These are phyloP conservation scores for Trichaptum fuscoviolaceum DNA, from an alignment of 768 basidiomycete species.

Conservation along the genomic window DNA sequence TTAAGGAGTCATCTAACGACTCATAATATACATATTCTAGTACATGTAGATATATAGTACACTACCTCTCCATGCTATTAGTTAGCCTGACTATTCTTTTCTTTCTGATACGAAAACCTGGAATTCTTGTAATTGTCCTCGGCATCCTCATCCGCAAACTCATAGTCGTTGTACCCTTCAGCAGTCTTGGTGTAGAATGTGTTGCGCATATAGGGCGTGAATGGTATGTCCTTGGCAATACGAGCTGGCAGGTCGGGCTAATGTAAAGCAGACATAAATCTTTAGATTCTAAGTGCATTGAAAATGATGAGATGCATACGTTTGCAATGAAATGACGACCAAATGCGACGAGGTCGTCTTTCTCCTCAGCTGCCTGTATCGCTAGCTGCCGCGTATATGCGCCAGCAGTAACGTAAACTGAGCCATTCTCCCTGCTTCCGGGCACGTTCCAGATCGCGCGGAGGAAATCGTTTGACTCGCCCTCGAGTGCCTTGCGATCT, in stretches of 20 bases:
- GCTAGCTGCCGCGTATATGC: conserved; percentile 17
- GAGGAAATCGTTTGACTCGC: conserved; percentile 8
- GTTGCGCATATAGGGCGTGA: not conserved
- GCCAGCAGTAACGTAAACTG: conserved; percentile 11
- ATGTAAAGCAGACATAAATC: no score
- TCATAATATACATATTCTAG: no score
- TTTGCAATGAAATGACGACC: conserved; percentile 22
- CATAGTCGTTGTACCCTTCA: conserved; percentile 1
- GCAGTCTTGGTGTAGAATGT: conserved; percentile 4
- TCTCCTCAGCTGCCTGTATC: conserved; percentile 13
- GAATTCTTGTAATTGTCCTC: no score
- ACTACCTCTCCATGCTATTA: no score
- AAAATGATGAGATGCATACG: conserved; percentile 17
- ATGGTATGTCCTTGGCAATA: conserved; percentile 1
- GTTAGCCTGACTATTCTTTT: no score
- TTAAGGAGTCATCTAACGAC: no score
- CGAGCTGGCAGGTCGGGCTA: not conserved
- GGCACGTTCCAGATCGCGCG: conserved; percentile 3
- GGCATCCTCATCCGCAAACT: not conserved
- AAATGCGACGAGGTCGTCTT: conserved; percentile 18
- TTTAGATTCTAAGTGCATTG: not conserved
- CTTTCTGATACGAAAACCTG: no score
- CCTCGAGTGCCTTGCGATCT: not conserved
- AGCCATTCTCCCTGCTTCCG: not conserved
- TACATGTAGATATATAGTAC: no score